A percentile compares a stretch with the other conserved stretches of the same genome.
These are phyloP conservation scores for Pisolithus orientalis DNA, from an alignment of 768 basidiomycete genomes.

Conservation along the genomic window DNA sequence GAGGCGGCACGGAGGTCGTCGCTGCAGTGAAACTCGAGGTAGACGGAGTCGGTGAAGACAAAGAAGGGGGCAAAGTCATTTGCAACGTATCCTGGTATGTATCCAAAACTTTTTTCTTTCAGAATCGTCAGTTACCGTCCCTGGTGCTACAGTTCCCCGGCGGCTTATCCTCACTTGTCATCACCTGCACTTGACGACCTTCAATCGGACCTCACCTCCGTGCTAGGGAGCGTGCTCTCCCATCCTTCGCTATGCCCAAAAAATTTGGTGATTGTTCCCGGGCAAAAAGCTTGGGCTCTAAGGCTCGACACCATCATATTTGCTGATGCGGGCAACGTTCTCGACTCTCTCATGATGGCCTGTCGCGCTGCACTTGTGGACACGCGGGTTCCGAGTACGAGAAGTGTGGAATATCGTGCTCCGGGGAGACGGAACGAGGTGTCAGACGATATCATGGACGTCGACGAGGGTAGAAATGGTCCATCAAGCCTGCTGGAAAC, in stretches of 20 bases:
- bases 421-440: conserved; percentile 26
- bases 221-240: conserved; percentile 59
- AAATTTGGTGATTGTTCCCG: conserved; percentile 55
- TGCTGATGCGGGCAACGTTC: conserved; percentile 66
- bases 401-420: conserved; percentile 61
- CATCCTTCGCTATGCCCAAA: conserved; percentile 60
- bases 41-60: conserved; percentile 40
- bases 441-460: conserved; percentile 43
- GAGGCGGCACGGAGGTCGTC: conserved; percentile 72
- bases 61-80: conserved; percentile 54
- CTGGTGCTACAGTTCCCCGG: conserved; percentile 57
- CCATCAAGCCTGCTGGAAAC: conserved; percentile 50
- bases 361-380: conserved; percentile 77
- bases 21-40: conserved; percentile 81
- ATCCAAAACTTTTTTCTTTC: not conserved
- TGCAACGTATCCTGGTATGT: conserved; percentile 77
- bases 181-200: conserved; percentile 65
- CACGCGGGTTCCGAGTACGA: conserved; percentile 71
- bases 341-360: conserved; percentile 76
- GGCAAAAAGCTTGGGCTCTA: conserved; percentile 69
- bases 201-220: conserved; percentile 61
- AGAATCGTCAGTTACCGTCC: conserved; percentile 16
- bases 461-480: conserved; percentile 16
- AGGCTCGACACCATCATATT: conserved; percentile 71
- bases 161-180: conserved; percentile 69